These are phyloP conservation scores for Alternaria incomplexa DNA, from an alignment of 2,329 filamentous ascomycete genomes.

Conservation along the genomic window DNA sequence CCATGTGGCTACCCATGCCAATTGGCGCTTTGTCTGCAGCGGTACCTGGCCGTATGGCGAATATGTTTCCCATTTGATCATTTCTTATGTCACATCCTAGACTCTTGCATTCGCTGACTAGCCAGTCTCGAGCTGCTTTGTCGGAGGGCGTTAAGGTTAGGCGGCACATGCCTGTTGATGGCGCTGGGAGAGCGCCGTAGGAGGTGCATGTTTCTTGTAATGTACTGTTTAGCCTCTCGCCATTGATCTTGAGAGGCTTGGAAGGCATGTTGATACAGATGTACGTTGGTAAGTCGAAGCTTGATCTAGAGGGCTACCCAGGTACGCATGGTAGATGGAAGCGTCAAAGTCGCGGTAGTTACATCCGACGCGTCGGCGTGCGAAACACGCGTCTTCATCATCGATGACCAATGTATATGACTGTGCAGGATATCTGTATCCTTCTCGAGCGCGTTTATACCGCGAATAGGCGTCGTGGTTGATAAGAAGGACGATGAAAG, in stretches of 20 bases:
- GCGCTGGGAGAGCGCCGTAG: conserved; percentile 34
- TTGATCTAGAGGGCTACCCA: background rate
- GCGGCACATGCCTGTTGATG: conserved; percentile 72
- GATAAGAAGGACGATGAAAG: conserved; percentile 27
- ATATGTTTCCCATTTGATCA: conserved; percentile 47
- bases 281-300: background rate
- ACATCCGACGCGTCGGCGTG: conserved; percentile 8
- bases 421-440: conserved; percentile 4
- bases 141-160: conserved; percentile 60
- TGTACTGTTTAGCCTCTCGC: conserved; percentile 28
- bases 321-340: background rate
- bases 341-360: background rate
- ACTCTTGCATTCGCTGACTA: conserved; percentile 33
- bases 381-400: conserved; percentile 6
- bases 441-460: conserved; percentile 2
- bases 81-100: conserved; percentile 40
- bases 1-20: conserved; percentile 56
- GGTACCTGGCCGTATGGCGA: conserved; percentile 36
- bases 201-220: conserved; percentile 35
- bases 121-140: conserved; percentile 39
- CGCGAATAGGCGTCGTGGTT: conserved; percentile 7
- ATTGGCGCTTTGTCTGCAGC: conserved; percentile 58
- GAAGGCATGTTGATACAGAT: conserved; percentile 6
- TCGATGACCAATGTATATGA: conserved; percentile 22
- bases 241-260: conserved; percentile 24